A percentile compares a stretch with the other conserved stretches of the same genome.
These are phyloP conservation scores for Candida nitratophila DNA, from an alignment of 805 yeast genomes.

Conservation along the genomic window DNA sequence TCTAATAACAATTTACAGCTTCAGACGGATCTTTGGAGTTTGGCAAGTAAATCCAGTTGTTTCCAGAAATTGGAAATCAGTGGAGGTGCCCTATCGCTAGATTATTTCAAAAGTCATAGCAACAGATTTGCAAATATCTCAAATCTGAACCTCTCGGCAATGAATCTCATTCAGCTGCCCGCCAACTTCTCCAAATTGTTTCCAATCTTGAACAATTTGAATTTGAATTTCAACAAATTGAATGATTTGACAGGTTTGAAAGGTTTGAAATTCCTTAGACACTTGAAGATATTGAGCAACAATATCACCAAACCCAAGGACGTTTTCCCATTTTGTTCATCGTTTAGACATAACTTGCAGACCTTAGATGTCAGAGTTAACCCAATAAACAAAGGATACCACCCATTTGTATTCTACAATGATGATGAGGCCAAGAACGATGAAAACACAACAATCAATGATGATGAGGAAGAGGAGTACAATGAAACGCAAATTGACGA, in stretches of 20 bases:
- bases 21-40: constrained; percentile 13
- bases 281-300: constrained; percentile 40
- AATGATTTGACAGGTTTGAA: constrained; percentile 27
- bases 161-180: constrained; percentile 35
- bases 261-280: constrained; percentile 28
- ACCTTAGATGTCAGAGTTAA: constrained; percentile 43
- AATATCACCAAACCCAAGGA: constrained; percentile 28
- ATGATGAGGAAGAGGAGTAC: constrained; percentile 1
- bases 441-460: neutral
- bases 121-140: constrained; percentile 27
- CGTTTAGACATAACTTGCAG: constrained; percentile 26
- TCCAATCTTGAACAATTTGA: constrained; percentile 40
- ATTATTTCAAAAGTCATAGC: neutral
- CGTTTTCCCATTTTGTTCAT: constrained; percentile 24
- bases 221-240: constrained; percentile 43
- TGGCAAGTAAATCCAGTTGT: constrained; percentile 13
- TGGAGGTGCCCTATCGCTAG: constrained; percentile 16
- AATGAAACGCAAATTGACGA: constrained; percentile 13
- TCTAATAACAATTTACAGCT: constrained; percentile 22
- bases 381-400: constrained; percentile 37
- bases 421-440: constrained; percentile 21
- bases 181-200: constrained; percentile 28
- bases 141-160: constrained; percentile 38
- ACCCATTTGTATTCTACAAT: constrained; percentile 48
- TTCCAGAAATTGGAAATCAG: constrained; percentile 29